phyloP scores from a whole-genome alignment of 208 protist genomes.

The Endotrypanum monterogeii region DNA sequence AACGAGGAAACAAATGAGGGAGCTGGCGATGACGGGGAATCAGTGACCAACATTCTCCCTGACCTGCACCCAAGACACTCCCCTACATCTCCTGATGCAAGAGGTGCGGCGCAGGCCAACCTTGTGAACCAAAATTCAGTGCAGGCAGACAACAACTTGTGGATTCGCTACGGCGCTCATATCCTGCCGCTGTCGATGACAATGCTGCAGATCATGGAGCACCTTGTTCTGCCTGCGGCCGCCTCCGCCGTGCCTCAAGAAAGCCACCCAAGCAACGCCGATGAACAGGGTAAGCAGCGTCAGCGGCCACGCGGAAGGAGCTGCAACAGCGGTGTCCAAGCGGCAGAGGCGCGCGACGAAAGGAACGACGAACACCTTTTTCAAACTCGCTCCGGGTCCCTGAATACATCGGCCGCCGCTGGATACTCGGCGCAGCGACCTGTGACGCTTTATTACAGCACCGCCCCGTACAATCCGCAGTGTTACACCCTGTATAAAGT shows the following conservation, averaged over 20 bases:
- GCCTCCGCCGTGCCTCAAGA: background rate
- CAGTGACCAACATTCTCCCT: slow-evolving; percentile 23
- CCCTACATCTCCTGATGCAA: background rate
- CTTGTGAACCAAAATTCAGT: background rate
- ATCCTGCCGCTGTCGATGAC: slow-evolving; percentile 82
- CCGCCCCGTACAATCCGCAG: slow-evolving; percentile 47
- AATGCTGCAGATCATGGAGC: slow-evolving; percentile 72
- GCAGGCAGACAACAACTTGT: slow-evolving; percentile 35
- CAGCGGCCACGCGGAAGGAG: background rate
- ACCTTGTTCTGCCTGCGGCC: slow-evolving; percentile 23
- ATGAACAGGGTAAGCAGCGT: background rate
- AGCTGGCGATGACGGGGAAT: slow-evolving; percentile 23
- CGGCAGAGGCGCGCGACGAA: slow-evolving; percentile 3
- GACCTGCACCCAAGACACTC: slow-evolving; percentile 24
- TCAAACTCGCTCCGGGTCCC: slow-evolving; percentile 3
- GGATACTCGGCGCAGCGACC: slow-evolving; percentile 30
- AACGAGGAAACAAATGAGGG: slow-evolving; percentile 13
- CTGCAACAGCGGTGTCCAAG: background rate
- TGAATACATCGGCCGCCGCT: slow-evolving; percentile 10
- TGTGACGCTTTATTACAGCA: slow-evolving; percentile 72
- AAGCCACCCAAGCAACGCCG: background rate
- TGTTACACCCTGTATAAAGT: slow-evolving; percentile 32
- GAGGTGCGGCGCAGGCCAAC: background rate
- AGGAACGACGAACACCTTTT: background rate
- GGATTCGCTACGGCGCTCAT: slow-evolving; percentile 63